phyloP scores from a whole-genome alignment of 1,139 yeast genomes.

The Yamadazyma taylorii region DNA sequence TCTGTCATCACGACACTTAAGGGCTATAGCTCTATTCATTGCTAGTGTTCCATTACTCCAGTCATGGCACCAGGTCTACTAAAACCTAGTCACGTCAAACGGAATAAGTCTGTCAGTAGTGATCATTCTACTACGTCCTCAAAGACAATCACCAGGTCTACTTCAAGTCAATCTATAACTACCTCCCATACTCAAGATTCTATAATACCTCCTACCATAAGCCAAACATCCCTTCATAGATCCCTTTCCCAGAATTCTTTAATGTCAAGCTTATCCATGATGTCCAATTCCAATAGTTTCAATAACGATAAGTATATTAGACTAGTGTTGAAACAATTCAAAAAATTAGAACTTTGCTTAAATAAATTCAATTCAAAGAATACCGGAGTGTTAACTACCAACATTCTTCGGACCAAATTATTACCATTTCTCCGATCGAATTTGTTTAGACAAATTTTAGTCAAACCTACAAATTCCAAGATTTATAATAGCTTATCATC shows the following conservation, averaged over 20 bases:
- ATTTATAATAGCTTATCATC: constrained; percentile 36
- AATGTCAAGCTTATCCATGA: background rate
- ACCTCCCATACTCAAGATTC: constrained; percentile 6
- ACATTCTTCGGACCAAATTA: constrained; percentile 63
- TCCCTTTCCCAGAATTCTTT: background rate
- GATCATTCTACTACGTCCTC: constrained; percentile 16
- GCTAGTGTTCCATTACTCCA: too few relatives aligned
- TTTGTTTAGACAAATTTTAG: constrained; percentile 25
- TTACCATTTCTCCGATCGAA: constrained; percentile 60
- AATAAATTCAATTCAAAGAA: constrained; percentile 52
- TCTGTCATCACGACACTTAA: too few relatives aligned
- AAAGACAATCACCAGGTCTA: constrained; percentile 12
- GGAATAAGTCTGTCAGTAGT: constrained; percentile 18
- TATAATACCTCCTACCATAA: constrained; percentile 5
- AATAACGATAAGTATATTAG: constrained; percentile 28
- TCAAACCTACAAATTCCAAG: constrained; percentile 14
- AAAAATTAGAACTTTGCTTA: constrained; percentile 45
- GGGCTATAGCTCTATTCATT: too few relatives aligned
- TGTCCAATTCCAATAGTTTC: background rate
- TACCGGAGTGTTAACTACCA: constrained; percentile 57
- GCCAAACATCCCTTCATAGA: background rate
- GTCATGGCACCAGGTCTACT: constrained; percentile 22
- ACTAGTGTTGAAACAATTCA: constrained; percentile 36
- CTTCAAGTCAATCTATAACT: constrained; percentile 1
- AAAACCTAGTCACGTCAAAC: constrained; percentile 16